Conservation (phyloP, 306 rosid genomes). For the Oxytropis ochrocephala region DNA sequence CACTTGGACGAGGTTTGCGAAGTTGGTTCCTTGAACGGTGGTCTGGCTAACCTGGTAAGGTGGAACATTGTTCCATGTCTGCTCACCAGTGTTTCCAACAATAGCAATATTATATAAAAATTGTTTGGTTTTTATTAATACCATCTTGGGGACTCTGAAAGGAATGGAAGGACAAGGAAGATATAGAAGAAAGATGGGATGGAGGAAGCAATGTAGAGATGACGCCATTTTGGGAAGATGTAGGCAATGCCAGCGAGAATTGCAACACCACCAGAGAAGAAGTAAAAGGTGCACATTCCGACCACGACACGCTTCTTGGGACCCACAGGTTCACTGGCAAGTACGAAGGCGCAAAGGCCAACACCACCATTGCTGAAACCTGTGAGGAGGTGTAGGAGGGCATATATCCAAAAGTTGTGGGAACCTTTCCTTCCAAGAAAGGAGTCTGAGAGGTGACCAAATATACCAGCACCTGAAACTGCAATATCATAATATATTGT, state of each 20-base stretch:
- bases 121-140: too few species aligned
- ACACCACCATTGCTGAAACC: constrained; percentile 87
- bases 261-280: constrained; percentile 82
- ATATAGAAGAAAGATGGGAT: constrained; percentile 68
- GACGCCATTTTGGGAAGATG: constrained; percentile 60
- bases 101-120: too few species aligned
- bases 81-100: too few species aligned
- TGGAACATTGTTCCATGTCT: too few species aligned
- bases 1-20: too few species aligned
- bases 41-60: too few species aligned
- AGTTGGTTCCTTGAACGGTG: too few species aligned
- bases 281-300: constrained; percentile 93
- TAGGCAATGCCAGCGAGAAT: constrained; percentile 59
- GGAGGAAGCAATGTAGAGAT: constrained; percentile 62
- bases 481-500: too few species aligned
- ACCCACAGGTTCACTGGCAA: constrained; percentile 73
- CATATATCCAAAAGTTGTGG: too few species aligned
- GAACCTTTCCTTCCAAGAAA: too few species aligned
- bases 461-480: too few species aligned
- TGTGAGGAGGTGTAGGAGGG: constrained; percentile 72
- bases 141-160: constrained; percentile 95
- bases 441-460: too few species aligned
- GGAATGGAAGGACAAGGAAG: constrained; percentile 49
- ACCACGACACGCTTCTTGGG: constrained; percentile 58
- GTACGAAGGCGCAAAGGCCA: constrained; percentile 81